Base-by-base conservation (phyloP, 352 stramenopile genomes). In the Globisporangium okanoganense region DNA sequence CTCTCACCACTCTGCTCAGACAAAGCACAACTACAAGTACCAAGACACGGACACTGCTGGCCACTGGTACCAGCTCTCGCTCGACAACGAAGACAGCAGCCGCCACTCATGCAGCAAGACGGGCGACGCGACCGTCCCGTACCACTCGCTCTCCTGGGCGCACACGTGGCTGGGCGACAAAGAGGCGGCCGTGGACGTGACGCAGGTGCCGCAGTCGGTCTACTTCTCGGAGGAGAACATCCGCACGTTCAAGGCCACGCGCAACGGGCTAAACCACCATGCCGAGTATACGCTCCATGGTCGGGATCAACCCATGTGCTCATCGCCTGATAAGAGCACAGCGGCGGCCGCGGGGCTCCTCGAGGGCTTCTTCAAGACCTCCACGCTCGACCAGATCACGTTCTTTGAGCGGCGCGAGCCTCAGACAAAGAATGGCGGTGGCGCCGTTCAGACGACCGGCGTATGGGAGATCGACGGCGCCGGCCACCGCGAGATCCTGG, bases 391-490 rank as follows among this genome's bases (percentile, higher is more conserved):
- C 47, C 73, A 82, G 55, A 85, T 92, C 61, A 90, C 82, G 5
- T 92, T 94, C 61, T 94, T 86, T 33, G 84, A 92, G 58, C 82
- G 66, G 56, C 82, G 67, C 61, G 78, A 69, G 1, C 62, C 65
- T 50, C 22, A 75, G 44, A 59, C 72, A 0, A 59, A 75, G 3
- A 33, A 6, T 6, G 6, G 6, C 6, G 29, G 29, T 35, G 70
- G 68, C 27, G 58, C 29, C 25, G 54, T 57, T 2, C 53, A 63
- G 5, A 78, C 74, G 78, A 92, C 85, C 47, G 78, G 80, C 40
- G 81, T 94, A 31, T 94, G 85, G 85, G 85, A 94, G 69, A 78
- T 94, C 50, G 85, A 94, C 56, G 73, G 78, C 31, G 78, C 80
- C 0, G 65, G 75, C 0, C 85, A 94, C 51, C 82, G 85, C 35